These are phyloP conservation scores for Penicillium sp. DNA, from an alignment of 2,329 filamentous ascomycete genomes.

Conservation along the genomic window DNA sequence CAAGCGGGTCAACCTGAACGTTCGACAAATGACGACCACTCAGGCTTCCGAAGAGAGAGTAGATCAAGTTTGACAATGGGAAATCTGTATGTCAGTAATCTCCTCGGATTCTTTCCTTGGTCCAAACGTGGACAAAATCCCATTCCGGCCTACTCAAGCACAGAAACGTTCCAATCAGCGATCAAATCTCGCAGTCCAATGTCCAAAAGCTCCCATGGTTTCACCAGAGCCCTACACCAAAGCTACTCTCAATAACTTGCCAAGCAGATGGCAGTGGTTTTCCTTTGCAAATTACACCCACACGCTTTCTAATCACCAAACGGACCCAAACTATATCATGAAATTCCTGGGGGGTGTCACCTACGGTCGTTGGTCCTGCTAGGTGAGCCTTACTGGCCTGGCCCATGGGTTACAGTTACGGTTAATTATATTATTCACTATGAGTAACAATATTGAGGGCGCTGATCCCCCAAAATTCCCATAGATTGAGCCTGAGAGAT, in stretches of 20 bases:
- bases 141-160: neutral
- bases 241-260: neutral
- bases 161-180: neutral
- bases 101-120: neutral
- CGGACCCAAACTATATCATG: neutral
- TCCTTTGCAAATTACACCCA: neutral
- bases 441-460: neutral
- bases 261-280: neutral
- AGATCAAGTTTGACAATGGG: neutral
- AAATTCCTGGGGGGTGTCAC: neutral
- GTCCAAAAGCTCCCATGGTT: neutral
- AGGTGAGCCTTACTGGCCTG: neutral
- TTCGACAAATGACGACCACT: conserved; percentile 75
- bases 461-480: neutral
- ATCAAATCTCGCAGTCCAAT: neutral
- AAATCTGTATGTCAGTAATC: neutral
- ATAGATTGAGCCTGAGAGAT: neutral
- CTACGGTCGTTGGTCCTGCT: neutral
- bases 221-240: neutral
- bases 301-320: neutral
- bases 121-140: neutral
- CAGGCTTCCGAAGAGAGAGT: neutral
- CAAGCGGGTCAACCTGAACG: conserved; percentile 89
- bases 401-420: too few relatives aligned
- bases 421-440: neutral